Conservation (phyloP, 768 basidiomycete genomes). For the Tulasnella sp. region DNA sequence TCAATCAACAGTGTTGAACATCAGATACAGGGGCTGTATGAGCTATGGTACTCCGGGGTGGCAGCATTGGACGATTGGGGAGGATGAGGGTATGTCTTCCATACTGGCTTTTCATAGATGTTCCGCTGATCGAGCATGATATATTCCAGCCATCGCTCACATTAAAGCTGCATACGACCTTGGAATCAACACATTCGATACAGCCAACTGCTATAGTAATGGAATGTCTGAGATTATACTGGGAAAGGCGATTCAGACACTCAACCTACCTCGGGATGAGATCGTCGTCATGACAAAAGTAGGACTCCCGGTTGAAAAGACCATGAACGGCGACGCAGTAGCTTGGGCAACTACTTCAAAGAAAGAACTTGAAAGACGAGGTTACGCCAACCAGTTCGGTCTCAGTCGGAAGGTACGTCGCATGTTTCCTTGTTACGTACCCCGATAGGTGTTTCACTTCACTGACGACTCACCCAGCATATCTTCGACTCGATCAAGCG, state of each 20-base stretch:
- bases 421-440: not conserved
- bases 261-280: not conserved
- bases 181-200: conserved; percentile 19
- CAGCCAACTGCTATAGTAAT: not conserved
- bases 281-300: conserved; percentile 13
- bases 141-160: conserved; percentile 18
- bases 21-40: conserved; percentile 54
- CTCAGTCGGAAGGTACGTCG: conserved; percentile 16
- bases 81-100: conserved; percentile 45
- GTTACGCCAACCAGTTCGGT: conserved; percentile 7
- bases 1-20: no score
- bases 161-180: conserved; percentile 27
- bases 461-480: conserved; percentile 38
- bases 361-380: not conserved
- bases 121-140: not conserved
- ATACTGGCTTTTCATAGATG: conserved; percentile 32
- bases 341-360: not conserved
- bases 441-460: not conserved
- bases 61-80: conserved; percentile 52
- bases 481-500: conserved; percentile 49
- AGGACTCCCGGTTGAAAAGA: not conserved
- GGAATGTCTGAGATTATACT: conserved; percentile 11
- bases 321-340: not conserved
- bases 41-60: conserved; percentile 53
- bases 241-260: not conserved